Conservation (phyloP, 179 eudicot species). For the Kewa caespitosa region DNA sequence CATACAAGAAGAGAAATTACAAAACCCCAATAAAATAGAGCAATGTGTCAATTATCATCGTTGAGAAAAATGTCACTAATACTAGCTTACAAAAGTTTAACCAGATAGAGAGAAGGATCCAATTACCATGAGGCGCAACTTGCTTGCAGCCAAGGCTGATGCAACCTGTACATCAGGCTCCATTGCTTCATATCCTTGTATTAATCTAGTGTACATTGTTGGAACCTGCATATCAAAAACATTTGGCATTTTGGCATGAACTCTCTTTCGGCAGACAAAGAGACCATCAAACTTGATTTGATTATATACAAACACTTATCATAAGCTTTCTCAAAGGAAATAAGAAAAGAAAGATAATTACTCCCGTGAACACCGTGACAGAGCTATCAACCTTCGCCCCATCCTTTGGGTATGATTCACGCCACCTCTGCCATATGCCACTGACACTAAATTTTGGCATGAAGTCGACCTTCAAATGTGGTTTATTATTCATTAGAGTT, state of each 20-base stretch:
- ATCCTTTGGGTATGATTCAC: constrained; percentile 86
- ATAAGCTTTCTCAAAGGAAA: background rate
- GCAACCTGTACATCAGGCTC: constrained; percentile 58
- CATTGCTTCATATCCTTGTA: constrained; percentile 99
- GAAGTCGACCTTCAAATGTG: constrained; percentile 79
- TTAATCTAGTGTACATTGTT: constrained; percentile 89
- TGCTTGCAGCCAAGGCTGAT: constrained; percentile 83
- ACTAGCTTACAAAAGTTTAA: constrained; percentile 5
- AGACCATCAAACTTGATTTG: background rate
- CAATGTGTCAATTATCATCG: background rate
- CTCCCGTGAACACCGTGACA: constrained; percentile 90
- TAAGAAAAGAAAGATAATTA: constrained; percentile 37
- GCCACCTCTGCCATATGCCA: constrained; percentile 98
- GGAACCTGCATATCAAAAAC: constrained; percentile 63
- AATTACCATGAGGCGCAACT: constrained; percentile 91
- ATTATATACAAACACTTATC: background rate
- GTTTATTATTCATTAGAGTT: constrained; percentile 17
- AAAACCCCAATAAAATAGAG: constrained; percentile 4
- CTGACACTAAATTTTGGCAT: constrained; percentile 97
- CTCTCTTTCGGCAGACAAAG: background rate
- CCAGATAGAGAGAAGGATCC: constrained; percentile 12
- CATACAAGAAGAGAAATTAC: background rate
- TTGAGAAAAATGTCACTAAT: background rate
- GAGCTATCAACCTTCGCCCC: constrained; percentile 58
- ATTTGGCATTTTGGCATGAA: background rate